Base-by-base conservation (phyloP, 306 rosid species). In the Pyrus pyrifolia region DNA sequence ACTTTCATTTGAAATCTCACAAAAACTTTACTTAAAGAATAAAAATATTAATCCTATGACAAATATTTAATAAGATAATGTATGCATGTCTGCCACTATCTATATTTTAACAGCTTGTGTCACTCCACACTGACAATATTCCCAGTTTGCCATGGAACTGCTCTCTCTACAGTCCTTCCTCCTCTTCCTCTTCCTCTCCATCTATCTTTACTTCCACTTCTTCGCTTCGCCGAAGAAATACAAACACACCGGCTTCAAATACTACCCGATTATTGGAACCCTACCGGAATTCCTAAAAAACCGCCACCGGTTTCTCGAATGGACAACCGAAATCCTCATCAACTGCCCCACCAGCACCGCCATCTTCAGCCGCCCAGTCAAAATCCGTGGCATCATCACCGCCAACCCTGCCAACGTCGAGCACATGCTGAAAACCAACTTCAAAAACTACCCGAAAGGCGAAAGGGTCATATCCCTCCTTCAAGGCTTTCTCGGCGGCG, bases 391-490 rank as follows among this genome's bases (percentile, higher is more conserved):
- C 70, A 1, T 92, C 77, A 65, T 87, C 6, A 90, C 93, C 1
- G 96, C 93, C 7, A 83, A 89, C 78, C 92, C 97, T 0, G 25
- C 51, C 18, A 89, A 86, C 81, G 93, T 90, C 0, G 88, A 92
- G 58, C 83, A 88, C 85, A 81, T 90, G 67, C 89, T 92, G 17
- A 89, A 85, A 49, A 82, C 92, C 78, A 84, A 83, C 21, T 90
- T 93, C 85, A 82, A 86, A 0, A 93, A 93, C 81, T 90, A 90
- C 68, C 92, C 97, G 0, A 93, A 93, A 75, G 96, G 97, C 2
- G 59, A 83, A 0, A 79, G 81, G 1, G 76, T 93, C 80, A 82
- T 44, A 5, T 1, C 21, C 15, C 75, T 80, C 17, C 83, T 93
- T 33, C 65, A 73, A 30, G 96, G 87, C 49, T 87, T 90, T 66